These are phyloP conservation scores for Taiozyma onychis DNA, from an alignment of 1,139 yeast species.

Conservation along the genomic window DNA sequence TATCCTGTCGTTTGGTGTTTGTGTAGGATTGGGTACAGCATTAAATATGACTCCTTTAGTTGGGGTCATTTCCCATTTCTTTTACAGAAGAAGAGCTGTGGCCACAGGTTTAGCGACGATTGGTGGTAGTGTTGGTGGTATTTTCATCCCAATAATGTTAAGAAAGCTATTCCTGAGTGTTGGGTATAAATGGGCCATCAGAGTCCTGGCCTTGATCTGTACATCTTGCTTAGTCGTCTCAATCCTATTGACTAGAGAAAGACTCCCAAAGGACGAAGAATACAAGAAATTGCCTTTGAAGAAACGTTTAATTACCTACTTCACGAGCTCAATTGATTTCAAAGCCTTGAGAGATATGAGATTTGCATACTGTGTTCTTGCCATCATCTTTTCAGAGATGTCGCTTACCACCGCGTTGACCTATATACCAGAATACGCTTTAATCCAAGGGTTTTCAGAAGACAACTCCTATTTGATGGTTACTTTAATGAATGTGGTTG, in stretches of 20 bases:
- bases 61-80: constrained; percentile 58
- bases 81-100: constrained; percentile 43
- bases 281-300: constrained; percentile 15
- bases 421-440: constrained; percentile 49
- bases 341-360: constrained; percentile 33
- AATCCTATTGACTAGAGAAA: constrained; percentile 41
- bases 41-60: constrained; percentile 51
- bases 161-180: constrained; percentile 44
- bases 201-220: constrained; percentile 48
- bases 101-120: constrained; percentile 54
- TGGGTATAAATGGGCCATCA: constrained; percentile 59
- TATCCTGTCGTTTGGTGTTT: constrained; percentile 45
- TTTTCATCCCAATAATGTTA: constrained; percentile 53
- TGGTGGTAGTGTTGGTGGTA: constrained; percentile 64
- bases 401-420: constrained; percentile 49
- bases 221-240: constrained; percentile 36
- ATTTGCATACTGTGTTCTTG: constrained; percentile 36
- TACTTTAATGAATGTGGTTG: constrained; percentile 54
- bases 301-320: constrained; percentile 18
- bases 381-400: constrained; percentile 47
- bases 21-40: constrained; percentile 53
- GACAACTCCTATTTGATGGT: constrained; percentile 46
- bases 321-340: constrained; percentile 24
- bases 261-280: constrained; percentile 29
- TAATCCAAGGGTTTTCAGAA: constrained; percentile 46